Evolutionary conservation across 2,329 filamentous ascomycete genomes (phyloP).

Genomic region (Zasmidium citrigriseum): DNA sequence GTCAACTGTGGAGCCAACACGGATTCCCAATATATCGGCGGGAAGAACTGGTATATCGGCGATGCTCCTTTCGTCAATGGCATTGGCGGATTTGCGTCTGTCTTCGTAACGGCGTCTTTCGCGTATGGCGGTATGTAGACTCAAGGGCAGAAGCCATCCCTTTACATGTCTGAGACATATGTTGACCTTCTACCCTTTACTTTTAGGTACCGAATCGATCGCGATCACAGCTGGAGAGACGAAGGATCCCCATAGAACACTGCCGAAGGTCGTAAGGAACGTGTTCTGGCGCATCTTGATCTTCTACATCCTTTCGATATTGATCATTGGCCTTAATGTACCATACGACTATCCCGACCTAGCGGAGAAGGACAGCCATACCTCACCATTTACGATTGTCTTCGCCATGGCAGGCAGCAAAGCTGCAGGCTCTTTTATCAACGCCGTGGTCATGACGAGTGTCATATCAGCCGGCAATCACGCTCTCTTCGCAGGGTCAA

Average conservation of each 20-base stretch:
- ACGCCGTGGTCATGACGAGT: conserved; percentile 62
- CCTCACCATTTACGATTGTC: conserved; percentile 62
- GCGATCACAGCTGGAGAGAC: conserved; percentile 69
- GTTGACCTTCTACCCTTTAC: neutral
- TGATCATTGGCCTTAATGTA: conserved; percentile 74
- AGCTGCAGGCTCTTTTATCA: conserved; percentile 60
- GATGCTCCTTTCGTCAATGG: conserved; percentile 66
- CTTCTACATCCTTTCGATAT: conserved; percentile 74
- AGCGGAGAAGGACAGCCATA: conserved; percentile 38
- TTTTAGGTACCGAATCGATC: conserved; percentile 57
- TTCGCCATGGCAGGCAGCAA: conserved; percentile 60
- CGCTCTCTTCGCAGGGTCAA: conserved; percentile 58
- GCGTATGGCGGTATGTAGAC: conserved; percentile 56
- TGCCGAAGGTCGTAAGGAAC: conserved; percentile 65
- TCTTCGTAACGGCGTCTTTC: conserved; percentile 64
- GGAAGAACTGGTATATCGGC: conserved; percentile 58
- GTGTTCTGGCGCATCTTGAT: conserved; percentile 79
- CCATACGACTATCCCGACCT: conserved; percentile 63
- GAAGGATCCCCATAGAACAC: conserved; percentile 60
- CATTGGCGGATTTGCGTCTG: conserved; percentile 66
- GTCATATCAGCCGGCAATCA: conserved; percentile 62
- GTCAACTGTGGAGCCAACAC: conserved; percentile 65
- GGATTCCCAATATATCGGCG: conserved; percentile 72
- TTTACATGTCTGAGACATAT: conserved; percentile 61
- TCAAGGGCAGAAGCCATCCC: conserved; percentile 65